phyloP scores from a whole-genome alignment of 208 protist genomes.

The Vickermania ingenoplastis region DNA sequence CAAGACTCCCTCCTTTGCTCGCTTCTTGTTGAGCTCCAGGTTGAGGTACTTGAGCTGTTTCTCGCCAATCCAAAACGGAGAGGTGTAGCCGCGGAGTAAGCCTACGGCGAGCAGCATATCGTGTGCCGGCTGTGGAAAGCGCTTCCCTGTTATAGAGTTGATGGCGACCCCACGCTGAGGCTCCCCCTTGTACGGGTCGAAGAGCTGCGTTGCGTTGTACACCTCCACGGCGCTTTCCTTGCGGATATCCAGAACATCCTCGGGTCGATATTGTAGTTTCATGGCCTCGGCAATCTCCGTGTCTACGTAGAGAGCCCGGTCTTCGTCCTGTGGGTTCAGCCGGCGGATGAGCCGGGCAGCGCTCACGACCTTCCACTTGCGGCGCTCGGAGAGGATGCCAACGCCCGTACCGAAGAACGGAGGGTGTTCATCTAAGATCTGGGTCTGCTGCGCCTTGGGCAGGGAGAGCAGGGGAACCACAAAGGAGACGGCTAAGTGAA shows the following conservation, averaged over 20 bases:
- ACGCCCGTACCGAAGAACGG: conserved; percentile 84
- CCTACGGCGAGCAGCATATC: conserved; percentile 77
- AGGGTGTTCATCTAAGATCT: conserved; percentile 76
- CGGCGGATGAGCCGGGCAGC: conserved; percentile 55
- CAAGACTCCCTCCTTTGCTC: conserved; percentile 31
- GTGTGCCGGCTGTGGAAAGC: conserved; percentile 79
- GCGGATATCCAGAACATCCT: conserved; percentile 66
- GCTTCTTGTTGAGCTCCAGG: conserved; percentile 31
- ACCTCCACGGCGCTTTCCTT: conserved; percentile 62
- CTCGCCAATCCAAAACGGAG: conserved; percentile 80
- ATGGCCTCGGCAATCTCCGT: conserved; percentile 37
- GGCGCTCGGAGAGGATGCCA: conserved; percentile 71
- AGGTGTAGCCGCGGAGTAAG: conserved; percentile 80
- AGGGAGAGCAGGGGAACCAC: conserved; percentile 59
- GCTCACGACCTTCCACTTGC: conserved; percentile 78
- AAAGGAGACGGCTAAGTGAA: conserved; percentile 70
- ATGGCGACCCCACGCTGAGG: conserved; percentile 70
- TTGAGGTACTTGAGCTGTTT: conserved; percentile 79
- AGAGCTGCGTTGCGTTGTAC: conserved; percentile 79
- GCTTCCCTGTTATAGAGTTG: conserved; percentile 76
- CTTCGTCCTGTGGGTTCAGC: conserved; percentile 59
- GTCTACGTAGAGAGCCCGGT: conserved; percentile 76
- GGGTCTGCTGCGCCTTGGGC: conserved; percentile 38
- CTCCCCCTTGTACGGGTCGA: conserved; percentile 82
- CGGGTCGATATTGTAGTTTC: conserved; percentile 31